Conservation (phyloP, 2,329 filamentous ascomycete species). For the Monosporascus sp. region DNA sequence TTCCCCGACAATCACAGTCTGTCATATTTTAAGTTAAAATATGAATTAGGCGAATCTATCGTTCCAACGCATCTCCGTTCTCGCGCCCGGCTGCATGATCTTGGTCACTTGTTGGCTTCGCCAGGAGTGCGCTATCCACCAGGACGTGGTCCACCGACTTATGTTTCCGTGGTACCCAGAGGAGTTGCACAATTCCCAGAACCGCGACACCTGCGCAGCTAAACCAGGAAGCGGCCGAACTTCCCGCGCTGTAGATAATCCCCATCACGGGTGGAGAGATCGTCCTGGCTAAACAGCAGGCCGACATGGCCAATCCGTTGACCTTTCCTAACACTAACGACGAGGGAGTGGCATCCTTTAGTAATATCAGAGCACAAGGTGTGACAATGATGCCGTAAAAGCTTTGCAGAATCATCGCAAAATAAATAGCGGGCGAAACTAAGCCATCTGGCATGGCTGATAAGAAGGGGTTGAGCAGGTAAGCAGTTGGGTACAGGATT, state of each 20-base stretch:
- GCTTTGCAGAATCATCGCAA: conserved; percentile 60
- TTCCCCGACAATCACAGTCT: too few species aligned
- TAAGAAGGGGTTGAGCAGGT: conserved; percentile 65
- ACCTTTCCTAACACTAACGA: conserved; percentile 61
- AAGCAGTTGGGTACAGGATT: conserved; percentile 60
- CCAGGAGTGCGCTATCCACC: conserved; percentile 8
- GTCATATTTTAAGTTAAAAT: too few species aligned
- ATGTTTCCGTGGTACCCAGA: conserved; percentile 26
- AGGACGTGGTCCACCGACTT: conserved; percentile 9
- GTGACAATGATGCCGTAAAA: conserved; percentile 64
- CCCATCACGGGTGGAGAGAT: conserved; percentile 64
- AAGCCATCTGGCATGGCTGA: conserved; percentile 49
- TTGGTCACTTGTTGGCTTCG: conserved; percentile 6
- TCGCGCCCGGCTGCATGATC: too few species aligned
- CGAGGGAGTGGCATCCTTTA: conserved; percentile 66
- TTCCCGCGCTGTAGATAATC: conserved; percentile 59
- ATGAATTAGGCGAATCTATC: too few species aligned
- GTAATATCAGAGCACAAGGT: conserved; percentile 63
- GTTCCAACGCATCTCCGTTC: too few species aligned
- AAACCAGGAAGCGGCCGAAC: conserved; percentile 36
- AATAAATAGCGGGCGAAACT: conserved; percentile 58
- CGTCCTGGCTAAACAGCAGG: conserved; percentile 66
- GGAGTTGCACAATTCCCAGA: conserved; percentile 24
- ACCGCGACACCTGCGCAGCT: conserved; percentile 29
- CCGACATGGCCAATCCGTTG: conserved; percentile 67